phyloP scores from a whole-genome alignment of 345 rosid species.

The Gynandropsis gynandra region DNA sequence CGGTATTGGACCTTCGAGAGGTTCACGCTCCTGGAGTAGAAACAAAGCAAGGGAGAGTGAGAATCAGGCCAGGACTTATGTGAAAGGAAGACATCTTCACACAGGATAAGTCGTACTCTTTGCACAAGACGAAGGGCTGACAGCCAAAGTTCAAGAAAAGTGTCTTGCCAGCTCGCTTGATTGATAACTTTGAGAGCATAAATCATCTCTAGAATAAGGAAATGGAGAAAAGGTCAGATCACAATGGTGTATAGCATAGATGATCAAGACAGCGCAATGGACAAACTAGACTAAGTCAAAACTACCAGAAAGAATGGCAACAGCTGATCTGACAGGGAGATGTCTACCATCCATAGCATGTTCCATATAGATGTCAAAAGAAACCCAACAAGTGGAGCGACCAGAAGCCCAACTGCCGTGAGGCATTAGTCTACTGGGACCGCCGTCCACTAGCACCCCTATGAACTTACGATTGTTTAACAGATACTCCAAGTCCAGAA shows the following conservation, averaged over 20 bases:
- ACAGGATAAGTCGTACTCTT: slow-evolving; percentile 38
- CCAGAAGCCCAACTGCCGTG: slow-evolving; percentile 29
- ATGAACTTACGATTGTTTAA: slow-evolving; percentile 30
- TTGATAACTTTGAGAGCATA: slow-evolving; percentile 40
- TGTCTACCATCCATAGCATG: slow-evolving; percentile 51
- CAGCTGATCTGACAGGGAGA: slow-evolving; percentile 41
- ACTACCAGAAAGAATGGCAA: slow-evolving; percentile 38
- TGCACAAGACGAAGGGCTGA: slow-evolving; percentile 73
- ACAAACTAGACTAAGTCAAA: not conserved
- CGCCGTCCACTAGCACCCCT: slow-evolving; percentile 31
- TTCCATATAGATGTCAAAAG: slow-evolving; percentile 55
- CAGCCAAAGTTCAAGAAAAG: slow-evolving; percentile 65
- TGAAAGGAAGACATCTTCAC: not conserved
- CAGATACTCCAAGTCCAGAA: slow-evolving; percentile 28
- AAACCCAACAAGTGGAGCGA: slow-evolving; percentile 47
- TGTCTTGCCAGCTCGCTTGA: slow-evolving; percentile 65
- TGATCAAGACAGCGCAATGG: not conserved
- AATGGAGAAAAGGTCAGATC: not conserved
- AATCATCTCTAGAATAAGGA: slow-evolving; percentile 37
- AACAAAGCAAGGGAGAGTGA: too few relatives aligned
- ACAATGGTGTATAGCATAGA: not conserved
- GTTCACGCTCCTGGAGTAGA: slow-evolving; percentile 44
- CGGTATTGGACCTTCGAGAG: slow-evolving; percentile 63
- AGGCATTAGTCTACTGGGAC: slow-evolving; percentile 30
- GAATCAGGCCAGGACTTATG: not conserved